Conservation (phyloP, 371 early-diverging fungal genomes). For the Entomophthora muscae region DNA sequence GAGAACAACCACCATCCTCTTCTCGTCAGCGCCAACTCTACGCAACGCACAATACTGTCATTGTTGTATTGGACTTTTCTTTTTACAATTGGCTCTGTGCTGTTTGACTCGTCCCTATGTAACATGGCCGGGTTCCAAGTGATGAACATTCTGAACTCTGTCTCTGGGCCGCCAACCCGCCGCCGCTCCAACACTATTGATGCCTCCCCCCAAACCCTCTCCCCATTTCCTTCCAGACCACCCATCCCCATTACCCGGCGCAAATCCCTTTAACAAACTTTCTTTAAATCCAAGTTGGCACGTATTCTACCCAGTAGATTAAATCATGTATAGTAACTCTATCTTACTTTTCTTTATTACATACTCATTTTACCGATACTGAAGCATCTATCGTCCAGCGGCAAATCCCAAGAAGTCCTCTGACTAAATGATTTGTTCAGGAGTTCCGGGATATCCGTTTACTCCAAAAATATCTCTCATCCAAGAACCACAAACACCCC, state of each 20-base stretch:
- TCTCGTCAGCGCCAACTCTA: neutral
- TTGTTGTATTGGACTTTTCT: slow-evolving; percentile 6
- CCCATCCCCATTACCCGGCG: neutral
- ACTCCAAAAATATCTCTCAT: no score
- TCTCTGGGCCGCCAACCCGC: neutral
- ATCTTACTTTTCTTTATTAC: no score
- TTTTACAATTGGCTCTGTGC: slow-evolving; percentile 5
- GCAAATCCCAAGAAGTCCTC: no score
- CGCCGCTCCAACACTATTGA: neutral
- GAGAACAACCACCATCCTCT: no score
- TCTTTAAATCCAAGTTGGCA: no score
- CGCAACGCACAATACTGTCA: neutral
- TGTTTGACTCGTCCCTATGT: slow-evolving; percentile 7
- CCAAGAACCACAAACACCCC: no score
- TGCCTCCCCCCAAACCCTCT: neutral
- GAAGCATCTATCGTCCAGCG: no score
- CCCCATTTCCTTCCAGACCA: neutral
- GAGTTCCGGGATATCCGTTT: no score
- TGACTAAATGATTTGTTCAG: no score
- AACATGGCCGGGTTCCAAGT: slow-evolving; percentile 5
- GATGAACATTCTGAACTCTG: neutral
- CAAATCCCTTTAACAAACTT: neutral
- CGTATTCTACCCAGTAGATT: no score
- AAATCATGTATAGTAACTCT: no score
- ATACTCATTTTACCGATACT: no score